Conservation (phyloP, 2,329 filamentous ascomycete genomes). For the Basipetospora chlamydospora region DNA sequence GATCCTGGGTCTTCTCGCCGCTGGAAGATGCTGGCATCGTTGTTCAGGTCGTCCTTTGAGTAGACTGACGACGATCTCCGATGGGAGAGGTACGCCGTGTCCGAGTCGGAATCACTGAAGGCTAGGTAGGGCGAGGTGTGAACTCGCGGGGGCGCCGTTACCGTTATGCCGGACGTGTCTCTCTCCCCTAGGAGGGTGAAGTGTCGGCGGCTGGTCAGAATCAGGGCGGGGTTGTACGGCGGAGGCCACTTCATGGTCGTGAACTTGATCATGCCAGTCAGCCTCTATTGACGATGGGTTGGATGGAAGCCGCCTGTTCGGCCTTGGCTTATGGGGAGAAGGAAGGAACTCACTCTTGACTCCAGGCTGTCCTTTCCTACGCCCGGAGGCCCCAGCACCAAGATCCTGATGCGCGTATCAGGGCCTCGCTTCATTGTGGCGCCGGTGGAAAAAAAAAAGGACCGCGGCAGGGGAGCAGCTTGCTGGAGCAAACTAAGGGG, state of each 20-base stretch:
- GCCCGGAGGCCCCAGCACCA: constrained; percentile 14
- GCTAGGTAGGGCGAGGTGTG: too few species aligned
- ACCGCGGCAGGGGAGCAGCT: too few species aligned
- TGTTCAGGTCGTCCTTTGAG: not conserved
- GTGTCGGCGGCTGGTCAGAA: constrained; percentile 14
- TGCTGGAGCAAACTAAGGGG: too few species aligned
- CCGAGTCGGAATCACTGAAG: too few species aligned
- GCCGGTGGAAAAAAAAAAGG: not conserved
- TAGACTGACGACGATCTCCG: not conserved
- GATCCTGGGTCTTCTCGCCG: too few species aligned
- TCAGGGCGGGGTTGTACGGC: constrained; percentile 16
- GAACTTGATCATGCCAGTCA: constrained; percentile 11
- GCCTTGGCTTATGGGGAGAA: too few species aligned
- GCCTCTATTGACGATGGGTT: not conserved
- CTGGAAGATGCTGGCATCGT: too few species aligned
- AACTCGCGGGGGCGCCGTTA: too few species aligned
- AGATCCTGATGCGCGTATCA: constrained; percentile 11
- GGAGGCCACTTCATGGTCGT: constrained; percentile 16
- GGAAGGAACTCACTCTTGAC: constrained; percentile 12
- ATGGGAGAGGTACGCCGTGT: too few species aligned
- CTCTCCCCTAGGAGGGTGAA: constrained; percentile 9
- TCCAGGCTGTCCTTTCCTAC: constrained; percentile 17
- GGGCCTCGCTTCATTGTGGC: constrained; percentile 4
- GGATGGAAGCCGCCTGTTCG: not conserved
- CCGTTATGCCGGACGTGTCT: too few species aligned